A percentile compares a stretch with the other conserved stretches of the same genome.
These are phyloP conservation scores for Aegilops longissima DNA, from an alignment of 176 grass and related monocot genomes.

Conservation along the genomic window DNA sequence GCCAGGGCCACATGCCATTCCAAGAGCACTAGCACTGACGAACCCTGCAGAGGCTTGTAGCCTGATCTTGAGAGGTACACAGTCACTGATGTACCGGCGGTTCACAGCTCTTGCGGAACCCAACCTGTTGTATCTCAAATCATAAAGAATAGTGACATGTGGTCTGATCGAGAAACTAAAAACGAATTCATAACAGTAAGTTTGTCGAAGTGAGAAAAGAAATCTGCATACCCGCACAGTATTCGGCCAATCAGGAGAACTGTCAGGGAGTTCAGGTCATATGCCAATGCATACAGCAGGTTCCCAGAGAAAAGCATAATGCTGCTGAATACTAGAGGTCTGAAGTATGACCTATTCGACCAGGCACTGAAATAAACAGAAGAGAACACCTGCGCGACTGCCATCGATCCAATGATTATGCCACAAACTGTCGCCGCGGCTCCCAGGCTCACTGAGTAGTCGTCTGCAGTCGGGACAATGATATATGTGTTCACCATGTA, in stretches of 20 bases:
- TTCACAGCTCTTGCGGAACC: constrained; percentile 97
- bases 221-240: constrained; percentile 62
- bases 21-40: constrained; percentile 93
- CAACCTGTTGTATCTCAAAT: constrained; percentile 46
- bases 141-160: not conserved
- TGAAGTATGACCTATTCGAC: constrained; percentile 85
- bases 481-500: constrained; percentile 98
- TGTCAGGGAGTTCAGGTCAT: constrained; percentile 66
- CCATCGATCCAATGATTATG: constrained; percentile 90
- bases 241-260: constrained; percentile 68
- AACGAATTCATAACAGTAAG: not conserved
- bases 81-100: constrained; percentile 90
- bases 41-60: constrained; percentile 94
- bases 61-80: constrained; percentile 79
- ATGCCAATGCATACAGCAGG: constrained; percentile 73
- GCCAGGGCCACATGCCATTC: constrained; percentile 96
- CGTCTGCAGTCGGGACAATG: constrained; percentile 80
- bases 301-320: constrained; percentile 72
- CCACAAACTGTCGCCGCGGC: constrained; percentile 81
- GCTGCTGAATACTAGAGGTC: constrained; percentile 82
- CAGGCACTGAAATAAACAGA: constrained; percentile 90
- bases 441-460: constrained; percentile 78
- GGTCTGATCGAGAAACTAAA: not conserved
- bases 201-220: not conserved
- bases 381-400: constrained; percentile 83